phyloP scores from a whole-genome alignment of 768 basidiomycete species.

The Hortiboletus flavorubellus region DNA sequence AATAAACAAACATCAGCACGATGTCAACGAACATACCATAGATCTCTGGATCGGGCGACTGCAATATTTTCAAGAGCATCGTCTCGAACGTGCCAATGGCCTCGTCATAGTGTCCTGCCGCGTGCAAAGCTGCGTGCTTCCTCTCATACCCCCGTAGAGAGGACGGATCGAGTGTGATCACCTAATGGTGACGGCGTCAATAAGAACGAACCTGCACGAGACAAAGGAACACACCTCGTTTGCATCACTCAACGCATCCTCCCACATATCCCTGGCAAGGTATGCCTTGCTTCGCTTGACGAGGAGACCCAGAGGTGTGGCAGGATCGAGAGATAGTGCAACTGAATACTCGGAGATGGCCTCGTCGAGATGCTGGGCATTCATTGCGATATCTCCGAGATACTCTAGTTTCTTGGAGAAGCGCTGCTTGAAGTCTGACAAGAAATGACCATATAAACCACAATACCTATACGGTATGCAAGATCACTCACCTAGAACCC shows the following conservation, averaged over 20 bases:
- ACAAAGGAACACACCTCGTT: background rate
- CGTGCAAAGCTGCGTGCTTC: background rate
- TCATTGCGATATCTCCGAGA: background rate
- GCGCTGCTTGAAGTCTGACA: background rate
- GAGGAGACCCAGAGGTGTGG: background rate
- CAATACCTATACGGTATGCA: too few relatives aligned
- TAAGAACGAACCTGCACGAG: background rate
- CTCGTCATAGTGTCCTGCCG: background rate
- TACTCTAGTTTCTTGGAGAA: background rate
- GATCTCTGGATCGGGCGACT: background rate
- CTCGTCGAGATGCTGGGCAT: background rate
- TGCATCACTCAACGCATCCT: background rate
- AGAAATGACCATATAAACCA: background rate
- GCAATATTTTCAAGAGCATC: constrained; percentile 1
- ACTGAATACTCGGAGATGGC: background rate
- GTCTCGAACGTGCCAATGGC: background rate
- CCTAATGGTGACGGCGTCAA: background rate
- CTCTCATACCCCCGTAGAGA: background rate
- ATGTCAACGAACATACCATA: background rate
- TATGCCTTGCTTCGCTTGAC: background rate
- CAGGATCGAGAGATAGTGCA: background rate
- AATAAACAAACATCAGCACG: background rate
- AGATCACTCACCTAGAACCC: background rate
- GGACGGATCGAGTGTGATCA: background rate
- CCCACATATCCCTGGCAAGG: background rate